phyloP scores from a whole-genome alignment of 192 early-diverging fungal genomes.

The Oehlia diaphana region DNA sequence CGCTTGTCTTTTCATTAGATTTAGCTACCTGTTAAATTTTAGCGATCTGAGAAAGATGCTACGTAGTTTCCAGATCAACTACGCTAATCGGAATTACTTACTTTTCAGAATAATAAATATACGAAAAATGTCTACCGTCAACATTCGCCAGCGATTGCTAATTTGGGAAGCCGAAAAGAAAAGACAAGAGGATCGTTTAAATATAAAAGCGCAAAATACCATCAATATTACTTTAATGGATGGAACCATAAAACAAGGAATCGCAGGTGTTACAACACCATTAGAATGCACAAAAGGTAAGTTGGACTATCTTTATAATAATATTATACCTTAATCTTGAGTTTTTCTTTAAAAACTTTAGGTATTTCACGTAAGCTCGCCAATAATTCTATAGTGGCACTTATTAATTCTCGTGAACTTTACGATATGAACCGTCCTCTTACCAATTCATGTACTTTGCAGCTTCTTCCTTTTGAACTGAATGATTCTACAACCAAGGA shows the following conservation, averaged over 20 bases:
- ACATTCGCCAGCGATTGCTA: neutral
- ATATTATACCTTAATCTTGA: neutral
- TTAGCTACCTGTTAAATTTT: neutral
- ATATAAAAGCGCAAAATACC: neutral
- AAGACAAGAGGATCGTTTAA: neutral
- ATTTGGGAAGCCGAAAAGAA: neutral
- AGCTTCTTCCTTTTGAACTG: slow-evolving; percentile 45
- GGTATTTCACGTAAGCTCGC: slow-evolving; percentile 47
- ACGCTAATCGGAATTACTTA: neutral
- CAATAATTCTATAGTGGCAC: slow-evolving; percentile 49
- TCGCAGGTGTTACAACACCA: slow-evolving; percentile 40
- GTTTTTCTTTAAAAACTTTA: neutral
- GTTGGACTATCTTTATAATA: slow-evolving; percentile 3
- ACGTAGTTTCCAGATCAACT: neutral
- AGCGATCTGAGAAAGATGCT: neutral
- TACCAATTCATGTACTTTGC: slow-evolving; percentile 38
- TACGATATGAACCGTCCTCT: slow-evolving; percentile 59
- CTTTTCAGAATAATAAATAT: neutral
- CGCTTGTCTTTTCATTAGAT: too few relatives aligned
- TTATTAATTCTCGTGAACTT: slow-evolving; percentile 45
- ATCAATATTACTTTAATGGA: slow-evolving; percentile 37
- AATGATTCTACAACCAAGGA: slow-evolving; percentile 42
- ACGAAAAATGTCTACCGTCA: neutral
- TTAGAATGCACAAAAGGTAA: slow-evolving; percentile 53
- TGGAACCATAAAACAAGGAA: slow-evolving; percentile 30